Evolutionary conservation across 371 early-diverging fungal genomes (phyloP).

Genomic region (Rhizopus stolonifer): DNA sequence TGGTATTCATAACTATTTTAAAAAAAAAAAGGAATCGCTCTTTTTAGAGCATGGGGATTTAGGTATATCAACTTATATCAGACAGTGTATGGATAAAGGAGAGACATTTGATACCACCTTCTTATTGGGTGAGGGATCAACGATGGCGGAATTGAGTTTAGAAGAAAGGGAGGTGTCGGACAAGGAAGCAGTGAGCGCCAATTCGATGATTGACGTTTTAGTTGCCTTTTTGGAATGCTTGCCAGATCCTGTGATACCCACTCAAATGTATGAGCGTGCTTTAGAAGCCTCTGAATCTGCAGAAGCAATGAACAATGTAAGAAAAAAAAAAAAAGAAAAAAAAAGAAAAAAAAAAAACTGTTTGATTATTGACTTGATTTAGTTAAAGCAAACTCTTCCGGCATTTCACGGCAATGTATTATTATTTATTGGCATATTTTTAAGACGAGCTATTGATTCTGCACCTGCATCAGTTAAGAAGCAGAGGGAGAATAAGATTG

Average conservation of each 20-base stretch:
- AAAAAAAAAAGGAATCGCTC: slow-evolving; percentile 45
- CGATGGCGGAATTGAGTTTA: slow-evolving; percentile 2
- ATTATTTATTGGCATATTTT: slow-evolving; percentile 73
- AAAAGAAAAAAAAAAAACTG: slow-evolving; percentile 5
- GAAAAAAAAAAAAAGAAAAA: slow-evolving; percentile 7
- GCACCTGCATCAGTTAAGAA: slow-evolving; percentile 35
- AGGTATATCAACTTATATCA: slow-evolving; percentile 62
- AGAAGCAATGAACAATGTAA: slow-evolving; percentile 49
- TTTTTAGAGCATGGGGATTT: slow-evolving; percentile 74
- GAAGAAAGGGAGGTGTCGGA: slow-evolving; percentile 7
- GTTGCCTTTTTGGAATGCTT: slow-evolving; percentile 73
- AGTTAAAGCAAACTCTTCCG: slow-evolving; percentile 18
- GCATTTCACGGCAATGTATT: slow-evolving; percentile 69
- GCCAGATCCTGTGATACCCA: slow-evolving; percentile 76
- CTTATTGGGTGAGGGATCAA: slow-evolving; percentile 31
- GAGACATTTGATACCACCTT: slow-evolving; percentile 64
- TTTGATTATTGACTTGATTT: too few relatives aligned
- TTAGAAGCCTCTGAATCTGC: slow-evolving; percentile 55
- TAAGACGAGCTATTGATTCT: slow-evolving; percentile 61
- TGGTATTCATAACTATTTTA: too few relatives aligned
- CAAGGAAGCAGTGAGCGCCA: slow-evolving; percentile 60
- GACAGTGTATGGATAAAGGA: slow-evolving; percentile 83
- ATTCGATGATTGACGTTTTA: slow-evolving; percentile 78
- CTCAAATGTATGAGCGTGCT: slow-evolving; percentile 58
- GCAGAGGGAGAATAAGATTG: slow-evolving; percentile 37